A percentile compares a stretch with the other conserved stretches of the same genome.
These are phyloP conservation scores for Pseudonitzschia multistriata DNA, from an alignment of 108 stramenopile species.

Conservation along the genomic window DNA sequence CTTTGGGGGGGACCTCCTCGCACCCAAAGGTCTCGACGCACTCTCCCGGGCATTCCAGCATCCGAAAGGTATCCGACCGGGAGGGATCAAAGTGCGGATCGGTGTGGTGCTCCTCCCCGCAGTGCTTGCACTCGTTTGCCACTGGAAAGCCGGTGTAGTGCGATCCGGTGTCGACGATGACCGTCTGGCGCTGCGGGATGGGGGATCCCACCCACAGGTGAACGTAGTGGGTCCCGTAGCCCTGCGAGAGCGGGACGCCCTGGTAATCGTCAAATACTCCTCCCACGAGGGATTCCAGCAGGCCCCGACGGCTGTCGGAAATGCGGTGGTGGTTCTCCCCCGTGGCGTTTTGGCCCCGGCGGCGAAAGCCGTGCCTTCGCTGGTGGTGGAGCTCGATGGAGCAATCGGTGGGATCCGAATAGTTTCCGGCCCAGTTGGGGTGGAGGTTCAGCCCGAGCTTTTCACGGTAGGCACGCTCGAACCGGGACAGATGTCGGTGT, in stretches of 20 bases:
- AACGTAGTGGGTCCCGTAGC: slow-evolving; percentile 92
- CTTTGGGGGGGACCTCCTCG: background rate
- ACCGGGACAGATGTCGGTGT: slow-evolving; percentile 49
- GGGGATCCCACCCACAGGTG: slow-evolving; percentile 91
- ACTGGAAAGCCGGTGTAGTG: slow-evolving; percentile 92
- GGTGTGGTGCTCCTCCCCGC: slow-evolving; percentile 88
- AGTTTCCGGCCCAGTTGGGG: slow-evolving; percentile 44
- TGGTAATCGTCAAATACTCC: slow-evolving; percentile 40
- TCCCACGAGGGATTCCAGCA: slow-evolving; percentile 11
- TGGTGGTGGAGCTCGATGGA: background rate
- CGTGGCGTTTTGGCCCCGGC: no score
- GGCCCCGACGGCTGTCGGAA: background rate
- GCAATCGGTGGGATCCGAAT: slow-evolving; percentile 1
- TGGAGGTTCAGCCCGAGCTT: slow-evolving; percentile 19
- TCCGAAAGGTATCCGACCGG: slow-evolving; percentile 52
- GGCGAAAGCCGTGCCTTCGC: background rate
- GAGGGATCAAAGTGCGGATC: slow-evolving; percentile 86
- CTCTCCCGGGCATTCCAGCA: slow-evolving; percentile 52
- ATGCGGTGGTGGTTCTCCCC: background rate
- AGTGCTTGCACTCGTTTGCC: slow-evolving; percentile 53
- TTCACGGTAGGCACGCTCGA: slow-evolving; percentile 35
- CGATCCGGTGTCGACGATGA: slow-evolving; percentile 94
- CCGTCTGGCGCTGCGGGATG: slow-evolving; percentile 85
- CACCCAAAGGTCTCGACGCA: slow-evolving; percentile 33
- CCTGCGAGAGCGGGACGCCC: slow-evolving; percentile 56